These are phyloP conservation scores for Russula earlei DNA, from an alignment of 768 basidiomycete genomes.

Conservation along the genomic window DNA sequence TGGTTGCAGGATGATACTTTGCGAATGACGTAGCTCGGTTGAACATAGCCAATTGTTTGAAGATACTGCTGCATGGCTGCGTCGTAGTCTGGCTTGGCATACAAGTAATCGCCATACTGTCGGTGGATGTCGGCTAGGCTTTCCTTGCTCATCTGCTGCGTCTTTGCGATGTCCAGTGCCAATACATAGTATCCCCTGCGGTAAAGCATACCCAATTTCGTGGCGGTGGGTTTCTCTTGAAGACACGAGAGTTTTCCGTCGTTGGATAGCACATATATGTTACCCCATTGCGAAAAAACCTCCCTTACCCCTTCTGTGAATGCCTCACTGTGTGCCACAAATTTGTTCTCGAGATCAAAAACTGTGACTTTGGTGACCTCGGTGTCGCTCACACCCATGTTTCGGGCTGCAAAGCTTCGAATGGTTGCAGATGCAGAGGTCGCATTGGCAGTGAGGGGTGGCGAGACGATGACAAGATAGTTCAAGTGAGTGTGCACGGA, in stretches of 20 bases:
- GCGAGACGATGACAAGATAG: slow-evolving; percentile 85
- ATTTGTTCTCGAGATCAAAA: slow-evolving; percentile 87
- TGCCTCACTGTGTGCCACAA: slow-evolving; percentile 73
- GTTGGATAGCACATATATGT: slow-evolving; percentile 68
- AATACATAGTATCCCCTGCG: slow-evolving; percentile 67
- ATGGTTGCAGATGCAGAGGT: slow-evolving; percentile 64
- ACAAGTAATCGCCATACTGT: slow-evolving; percentile 87
- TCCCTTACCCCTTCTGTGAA: slow-evolving; percentile 79
- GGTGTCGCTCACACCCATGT: slow-evolving; percentile 33
- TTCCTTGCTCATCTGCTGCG: slow-evolving; percentile 60
- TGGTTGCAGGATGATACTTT: slow-evolving; percentile 46
- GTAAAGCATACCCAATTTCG: slow-evolving; percentile 83
- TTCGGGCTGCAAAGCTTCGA: slow-evolving; percentile 56
- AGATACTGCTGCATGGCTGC: slow-evolving; percentile 89
- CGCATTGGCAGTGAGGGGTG: slow-evolving; percentile 63
- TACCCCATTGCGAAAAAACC: slow-evolving; percentile 73
- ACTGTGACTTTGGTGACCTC: slow-evolving; percentile 77
- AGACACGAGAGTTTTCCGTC: slow-evolving; percentile 68
- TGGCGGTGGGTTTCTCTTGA: slow-evolving; percentile 69
- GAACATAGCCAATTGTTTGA: slow-evolving; percentile 79
- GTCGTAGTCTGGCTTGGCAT: slow-evolving; percentile 86
- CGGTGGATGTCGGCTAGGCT: slow-evolving; percentile 83
- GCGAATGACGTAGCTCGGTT: slow-evolving; percentile 93
- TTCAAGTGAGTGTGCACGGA: slow-evolving; percentile 70
- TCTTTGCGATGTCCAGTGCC: slow-evolving; percentile 75